A percentile compares a stretch with the other conserved stretches of the same genome.
phyloP scores from a whole-genome alignment of 495 filamentous ascomycete species.

The Parachaetomium inaequale region DNA sequence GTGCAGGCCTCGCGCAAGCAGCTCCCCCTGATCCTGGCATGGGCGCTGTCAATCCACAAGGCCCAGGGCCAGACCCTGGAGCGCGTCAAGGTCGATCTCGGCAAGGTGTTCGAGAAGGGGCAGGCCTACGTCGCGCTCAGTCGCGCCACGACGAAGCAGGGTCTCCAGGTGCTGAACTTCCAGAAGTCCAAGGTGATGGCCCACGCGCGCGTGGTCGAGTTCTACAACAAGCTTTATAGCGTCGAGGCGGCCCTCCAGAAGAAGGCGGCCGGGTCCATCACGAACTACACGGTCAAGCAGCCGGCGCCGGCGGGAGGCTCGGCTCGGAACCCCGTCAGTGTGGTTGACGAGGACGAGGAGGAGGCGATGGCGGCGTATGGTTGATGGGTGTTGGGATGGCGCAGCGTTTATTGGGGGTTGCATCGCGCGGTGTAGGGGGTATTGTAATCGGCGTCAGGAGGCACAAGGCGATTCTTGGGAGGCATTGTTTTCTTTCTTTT shows the following conservation, averaged over 20 bases:
- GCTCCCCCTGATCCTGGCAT: constrained; percentile 85
- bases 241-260: constrained; percentile 44
- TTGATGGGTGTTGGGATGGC: constrained; percentile 17
- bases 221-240: constrained; percentile 76
- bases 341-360: constrained; percentile 38
- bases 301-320: not conserved
- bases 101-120: constrained; percentile 90
- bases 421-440: constrained; percentile 12
- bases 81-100: constrained; percentile 90
- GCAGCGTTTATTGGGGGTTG: not conserved
- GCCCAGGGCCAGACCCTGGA: constrained; percentile 96
- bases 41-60: constrained; percentile 97
- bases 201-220: constrained; percentile 77
- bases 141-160: constrained; percentile 81
- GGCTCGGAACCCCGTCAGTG: not conserved
- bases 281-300: constrained; percentile 30
- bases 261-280: constrained; percentile 26
- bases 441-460: constrained; percentile 7
- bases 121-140: constrained; percentile 81
- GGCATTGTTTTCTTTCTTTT: not conserved
- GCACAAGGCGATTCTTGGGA: not conserved
- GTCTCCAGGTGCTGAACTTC: constrained; percentile 85
- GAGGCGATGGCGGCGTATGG: constrained; percentile 39
- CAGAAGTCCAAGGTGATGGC: constrained; percentile 91
- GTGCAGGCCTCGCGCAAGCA: constrained; percentile 79